Percentiles rank a stretch among this genome's conserved stretches.
Conservation (phyloP, 768 basidiomycete species). For the Boletus tylopilopsis region DNA sequence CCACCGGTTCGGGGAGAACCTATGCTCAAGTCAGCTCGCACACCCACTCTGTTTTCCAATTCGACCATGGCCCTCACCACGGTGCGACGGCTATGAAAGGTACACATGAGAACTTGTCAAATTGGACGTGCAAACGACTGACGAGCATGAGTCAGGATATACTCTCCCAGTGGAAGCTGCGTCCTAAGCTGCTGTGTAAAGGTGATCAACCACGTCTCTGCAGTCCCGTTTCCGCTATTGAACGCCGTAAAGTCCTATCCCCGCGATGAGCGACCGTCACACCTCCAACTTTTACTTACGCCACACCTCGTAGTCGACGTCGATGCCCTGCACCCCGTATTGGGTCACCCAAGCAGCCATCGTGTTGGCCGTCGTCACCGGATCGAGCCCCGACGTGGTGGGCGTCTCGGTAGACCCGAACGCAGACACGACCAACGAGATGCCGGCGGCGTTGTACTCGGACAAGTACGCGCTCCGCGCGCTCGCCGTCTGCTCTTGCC, state of each 20-base stretch:
- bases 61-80: conserved; percentile 13
- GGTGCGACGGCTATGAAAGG: conserved; percentile 15
- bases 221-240: conserved; percentile 34
- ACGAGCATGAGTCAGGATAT: conserved; percentile 37
- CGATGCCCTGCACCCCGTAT: conserved; percentile 47
- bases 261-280: background rate
- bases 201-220: conserved; percentile 33
- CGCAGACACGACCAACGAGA: conserved; percentile 53
- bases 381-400: conserved; percentile 38
- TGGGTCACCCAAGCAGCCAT: conserved; percentile 47
- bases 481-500: conserved; percentile 36
- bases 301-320: conserved; percentile 51
- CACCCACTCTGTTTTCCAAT: background rate
- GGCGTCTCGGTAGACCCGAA: conserved; percentile 46
- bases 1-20: conserved; percentile 22
- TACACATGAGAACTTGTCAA: background rate
- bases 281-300: background rate
- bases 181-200: conserved; percentile 34
- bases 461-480: conserved; percentile 41
- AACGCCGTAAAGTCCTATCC: conserved; percentile 34
- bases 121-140: conserved; percentile 5
- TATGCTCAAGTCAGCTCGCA: background rate
- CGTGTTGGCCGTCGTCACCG: conserved; percentile 38
- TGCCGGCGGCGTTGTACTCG: conserved; percentile 50
- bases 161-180: conserved; percentile 30